These are phyloP conservation scores for Zymoseptoria brevis DNA, from an alignment of 2,329 filamentous ascomycete species.

Conservation along the genomic window DNA sequence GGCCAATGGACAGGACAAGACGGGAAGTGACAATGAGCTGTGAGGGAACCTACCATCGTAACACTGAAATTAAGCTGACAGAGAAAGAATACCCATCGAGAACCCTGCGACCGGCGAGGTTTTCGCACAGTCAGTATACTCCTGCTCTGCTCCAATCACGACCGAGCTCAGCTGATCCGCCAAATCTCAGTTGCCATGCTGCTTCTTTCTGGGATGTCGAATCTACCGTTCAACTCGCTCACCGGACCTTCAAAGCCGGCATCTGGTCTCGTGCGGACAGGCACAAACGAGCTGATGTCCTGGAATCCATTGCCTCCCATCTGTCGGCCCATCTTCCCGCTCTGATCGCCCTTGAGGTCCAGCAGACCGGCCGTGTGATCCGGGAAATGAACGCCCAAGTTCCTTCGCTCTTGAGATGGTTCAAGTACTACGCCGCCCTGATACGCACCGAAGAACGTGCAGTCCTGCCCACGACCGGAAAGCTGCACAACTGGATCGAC, in stretches of 20 bases:
- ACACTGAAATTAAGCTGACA: neutral
- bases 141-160: neutral
- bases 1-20: slow-evolving; percentile 5
- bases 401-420: slow-evolving; percentile 58
- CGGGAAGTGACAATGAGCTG: neutral
- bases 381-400: slow-evolving; percentile 66
- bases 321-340: slow-evolving; percentile 46
- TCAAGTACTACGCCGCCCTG: slow-evolving; percentile 62
- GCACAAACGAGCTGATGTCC: slow-evolving; percentile 52
- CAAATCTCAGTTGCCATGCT: slow-evolving; percentile 47
- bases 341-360: slow-evolving; percentile 57
- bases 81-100: slow-evolving; percentile 43
- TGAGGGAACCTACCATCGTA: neutral
- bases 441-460: slow-evolving; percentile 60
- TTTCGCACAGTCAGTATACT: slow-evolving; percentile 40
- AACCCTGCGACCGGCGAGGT: slow-evolving; percentile 47
- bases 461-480: slow-evolving; percentile 57
- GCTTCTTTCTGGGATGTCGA: slow-evolving; percentile 61
- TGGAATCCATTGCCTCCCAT: slow-evolving; percentile 52
- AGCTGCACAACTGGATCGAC: slow-evolving; percentile 40
- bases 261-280: slow-evolving; percentile 51
- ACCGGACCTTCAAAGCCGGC: slow-evolving; percentile 57
- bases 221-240: slow-evolving; percentile 59
- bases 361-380: slow-evolving; percentile 59
- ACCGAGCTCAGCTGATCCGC: slow-evolving; percentile 13